phyloP scores from a whole-genome alignment of 108 stramenopile genomes.

The Epithemia pelagica region DNA sequence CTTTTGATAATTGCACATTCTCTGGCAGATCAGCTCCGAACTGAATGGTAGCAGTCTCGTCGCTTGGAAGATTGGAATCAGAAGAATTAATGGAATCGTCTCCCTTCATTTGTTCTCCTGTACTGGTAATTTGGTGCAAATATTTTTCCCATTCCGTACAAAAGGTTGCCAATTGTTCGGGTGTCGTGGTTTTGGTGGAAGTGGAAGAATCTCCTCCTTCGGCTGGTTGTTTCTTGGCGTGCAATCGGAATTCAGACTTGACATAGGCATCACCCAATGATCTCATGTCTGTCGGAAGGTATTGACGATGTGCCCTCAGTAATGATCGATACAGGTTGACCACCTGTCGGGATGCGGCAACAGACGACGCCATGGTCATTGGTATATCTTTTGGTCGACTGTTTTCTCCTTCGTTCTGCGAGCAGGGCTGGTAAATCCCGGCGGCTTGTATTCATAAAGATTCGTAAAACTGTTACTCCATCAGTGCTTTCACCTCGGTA shows the following conservation, averaged over 20 bases:
- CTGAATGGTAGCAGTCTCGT: slow-evolving; percentile 8
- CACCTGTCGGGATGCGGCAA: background rate
- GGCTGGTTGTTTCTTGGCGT: slow-evolving; percentile 9
- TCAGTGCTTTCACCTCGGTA: too few species aligned
- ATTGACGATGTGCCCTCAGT: slow-evolving; percentile 47
- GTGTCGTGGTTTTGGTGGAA: slow-evolving; percentile 31
- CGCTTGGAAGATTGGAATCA: slow-evolving; percentile 11
- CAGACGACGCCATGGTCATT: background rate
- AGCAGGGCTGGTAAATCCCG: too few species aligned
- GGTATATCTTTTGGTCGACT: too few species aligned
- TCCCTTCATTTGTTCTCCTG: slow-evolving; percentile 37
- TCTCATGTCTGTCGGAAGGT: slow-evolving; percentile 61
- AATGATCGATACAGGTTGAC: slow-evolving; percentile 51
- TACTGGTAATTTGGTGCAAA: slow-evolving; percentile 44
- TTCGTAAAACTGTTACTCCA: too few species aligned
- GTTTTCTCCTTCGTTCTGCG: too few species aligned
- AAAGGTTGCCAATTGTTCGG: slow-evolving; percentile 49
- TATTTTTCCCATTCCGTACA: slow-evolving; percentile 60
- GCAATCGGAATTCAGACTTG: slow-evolving; percentile 67
- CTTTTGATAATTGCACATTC: slow-evolving; percentile 48
- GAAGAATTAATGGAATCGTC: slow-evolving; percentile 22
- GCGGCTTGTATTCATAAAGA: too few species aligned
- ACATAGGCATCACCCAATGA: slow-evolving; percentile 67
- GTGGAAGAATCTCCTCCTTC: background rate
- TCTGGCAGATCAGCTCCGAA: slow-evolving; percentile 54